These are phyloP conservation scores for Escallonia rubra DNA, from an alignment of 129 eudicot species.

Conservation along the genomic window DNA sequence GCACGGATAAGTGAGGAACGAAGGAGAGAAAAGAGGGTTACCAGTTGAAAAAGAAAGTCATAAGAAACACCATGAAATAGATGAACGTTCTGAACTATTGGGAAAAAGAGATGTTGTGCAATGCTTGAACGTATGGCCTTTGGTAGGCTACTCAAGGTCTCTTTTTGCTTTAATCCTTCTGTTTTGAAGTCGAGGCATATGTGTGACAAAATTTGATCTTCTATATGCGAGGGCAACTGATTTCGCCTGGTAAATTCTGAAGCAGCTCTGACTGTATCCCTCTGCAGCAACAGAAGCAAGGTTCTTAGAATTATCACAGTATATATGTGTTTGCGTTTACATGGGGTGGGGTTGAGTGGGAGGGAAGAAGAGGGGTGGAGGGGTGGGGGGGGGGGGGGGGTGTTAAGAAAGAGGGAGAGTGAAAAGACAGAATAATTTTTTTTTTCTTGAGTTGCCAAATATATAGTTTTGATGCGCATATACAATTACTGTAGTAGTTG, in stretches of 20 bases:
- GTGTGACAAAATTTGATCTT: constrained; percentile 76
- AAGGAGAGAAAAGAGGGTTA: constrained; percentile 20
- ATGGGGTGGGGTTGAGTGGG: too few relatives aligned
- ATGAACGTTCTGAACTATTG: constrained; percentile 63
- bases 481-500: neutral
- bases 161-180: constrained; percentile 74
- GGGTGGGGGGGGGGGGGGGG: too few relatives aligned
- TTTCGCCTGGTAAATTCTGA: constrained; percentile 69
- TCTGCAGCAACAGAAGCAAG: constrained; percentile 38
- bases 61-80: constrained; percentile 81
- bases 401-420: too few relatives aligned
- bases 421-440: neutral
- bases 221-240: constrained; percentile 57
- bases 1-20: constrained; percentile 1
- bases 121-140: constrained; percentile 90
- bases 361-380: too few relatives aligned
- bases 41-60: constrained; percentile 88
- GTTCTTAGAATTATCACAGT: constrained; percentile 14
- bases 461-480: neutral
- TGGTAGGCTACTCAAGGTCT: constrained; percentile 64
- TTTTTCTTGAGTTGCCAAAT: neutral
- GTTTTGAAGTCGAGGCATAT: constrained; percentile 82
- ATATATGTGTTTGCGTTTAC: neutral
- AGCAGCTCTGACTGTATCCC: constrained; percentile 72
- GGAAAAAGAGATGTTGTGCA: constrained; percentile 64